These are phyloP conservation scores for Thymus quinquecostatus DNA, from an alignment of 257 asterid genomes.

Conservation along the genomic window DNA sequence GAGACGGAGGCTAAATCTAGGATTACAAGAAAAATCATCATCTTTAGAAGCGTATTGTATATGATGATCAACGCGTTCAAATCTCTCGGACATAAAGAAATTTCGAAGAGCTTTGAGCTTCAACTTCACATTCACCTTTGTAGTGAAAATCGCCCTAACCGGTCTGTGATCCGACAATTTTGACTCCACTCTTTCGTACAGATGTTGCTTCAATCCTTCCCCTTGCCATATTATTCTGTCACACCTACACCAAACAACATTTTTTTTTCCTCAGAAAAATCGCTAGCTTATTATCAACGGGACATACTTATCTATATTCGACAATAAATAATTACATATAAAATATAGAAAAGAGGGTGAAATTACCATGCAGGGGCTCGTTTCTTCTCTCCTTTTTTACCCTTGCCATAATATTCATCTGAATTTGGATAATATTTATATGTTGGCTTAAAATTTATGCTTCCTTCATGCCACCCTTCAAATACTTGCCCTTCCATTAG, in stretches of 20 bases:
- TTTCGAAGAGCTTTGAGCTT: slow-evolving; percentile 40
- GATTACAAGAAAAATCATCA: slow-evolving; percentile 32
- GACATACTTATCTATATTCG: no score
- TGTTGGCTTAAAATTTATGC: slow-evolving; percentile 63
- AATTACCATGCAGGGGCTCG: slow-evolving; percentile 69
- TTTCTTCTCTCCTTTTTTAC: slow-evolving; percentile 51
- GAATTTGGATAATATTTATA: slow-evolving; percentile 60
- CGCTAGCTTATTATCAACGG: no score
- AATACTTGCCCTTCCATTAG: slow-evolving; percentile 59
- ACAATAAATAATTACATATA: no score
- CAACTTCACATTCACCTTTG: slow-evolving; percentile 39
- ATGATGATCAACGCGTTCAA: slow-evolving; percentile 30
- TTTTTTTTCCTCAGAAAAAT: no score
- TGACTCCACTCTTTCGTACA: slow-evolving; percentile 60
- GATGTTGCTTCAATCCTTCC: slow-evolving; percentile 55
- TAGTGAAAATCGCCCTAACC: slow-evolving; percentile 56
- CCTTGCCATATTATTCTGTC: slow-evolving; percentile 74
- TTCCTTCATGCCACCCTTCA: slow-evolving; percentile 67
- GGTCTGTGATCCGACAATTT: slow-evolving; percentile 71
- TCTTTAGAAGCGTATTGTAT: slow-evolving; percentile 7
- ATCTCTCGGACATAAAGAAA: slow-evolving; percentile 56
- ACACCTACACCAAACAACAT: slow-evolving; percentile 44
- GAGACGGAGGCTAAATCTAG: slow-evolving; percentile 27
- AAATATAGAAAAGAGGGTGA: no score
- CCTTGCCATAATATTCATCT: slow-evolving; percentile 53